Evolutionary conservation across 2,329 filamentous ascomycete species (phyloP).

Genomic region (Lecanicillium sp.): DNA sequence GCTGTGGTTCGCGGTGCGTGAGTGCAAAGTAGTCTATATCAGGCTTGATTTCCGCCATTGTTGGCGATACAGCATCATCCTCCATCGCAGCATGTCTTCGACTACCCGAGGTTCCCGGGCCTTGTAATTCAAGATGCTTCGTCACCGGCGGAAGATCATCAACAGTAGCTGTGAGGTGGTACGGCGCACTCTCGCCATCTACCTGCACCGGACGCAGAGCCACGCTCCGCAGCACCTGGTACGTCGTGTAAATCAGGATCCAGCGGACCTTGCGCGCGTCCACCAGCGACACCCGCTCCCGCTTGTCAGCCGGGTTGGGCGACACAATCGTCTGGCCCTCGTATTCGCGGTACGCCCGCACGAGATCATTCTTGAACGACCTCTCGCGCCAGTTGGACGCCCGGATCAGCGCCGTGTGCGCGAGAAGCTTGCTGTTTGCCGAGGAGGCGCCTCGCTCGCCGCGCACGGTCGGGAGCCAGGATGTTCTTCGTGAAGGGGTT

Average conservation of each 20-base stretch:
- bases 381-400: constrained; percentile 39
- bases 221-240: constrained; percentile 64
- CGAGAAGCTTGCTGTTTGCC: constrained; percentile 39
- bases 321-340: constrained; percentile 51
- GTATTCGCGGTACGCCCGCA: constrained; percentile 62
- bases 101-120: constrained; percentile 2
- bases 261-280: constrained; percentile 73
- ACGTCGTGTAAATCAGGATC: constrained; percentile 65
- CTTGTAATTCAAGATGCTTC: constrained; percentile 17
- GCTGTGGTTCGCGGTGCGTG: constrained; percentile 22
- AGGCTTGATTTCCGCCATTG: constrained; percentile 37
- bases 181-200: constrained; percentile 47
- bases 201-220: constrained; percentile 56
- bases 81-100: too few species aligned
- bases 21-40: constrained; percentile 49
- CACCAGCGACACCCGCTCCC: constrained; percentile 42
- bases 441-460: constrained; percentile 29
- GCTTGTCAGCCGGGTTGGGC: constrained; percentile 45
- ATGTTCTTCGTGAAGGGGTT: constrained; percentile 17
- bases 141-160: constrained; percentile 39
- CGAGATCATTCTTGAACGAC: constrained; percentile 44
- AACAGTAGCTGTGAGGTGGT: constrained; percentile 42
- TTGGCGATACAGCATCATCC: neutral
- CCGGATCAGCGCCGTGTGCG: constrained; percentile 44
- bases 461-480: constrained; percentile 35